phyloP scores from a whole-genome alignment of 2,329 filamentous ascomycete genomes.

The Epichloe festucae region DNA sequence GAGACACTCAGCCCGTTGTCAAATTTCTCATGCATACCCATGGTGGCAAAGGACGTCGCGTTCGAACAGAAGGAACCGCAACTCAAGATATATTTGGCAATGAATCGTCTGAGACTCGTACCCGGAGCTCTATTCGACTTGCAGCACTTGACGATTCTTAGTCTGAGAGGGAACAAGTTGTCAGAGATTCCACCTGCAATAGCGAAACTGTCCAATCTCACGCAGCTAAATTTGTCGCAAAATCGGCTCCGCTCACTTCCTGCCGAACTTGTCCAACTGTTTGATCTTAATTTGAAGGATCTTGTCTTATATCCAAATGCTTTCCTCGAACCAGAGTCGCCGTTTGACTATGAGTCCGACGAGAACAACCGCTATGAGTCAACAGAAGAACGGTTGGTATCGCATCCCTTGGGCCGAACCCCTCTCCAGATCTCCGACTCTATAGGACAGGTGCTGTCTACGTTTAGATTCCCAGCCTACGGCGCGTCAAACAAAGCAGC shows the following conservation, averaged over 20 bases:
- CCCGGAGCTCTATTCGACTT: constrained; percentile 50
- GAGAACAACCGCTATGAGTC: neutral
- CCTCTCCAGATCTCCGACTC: constrained; percentile 20
- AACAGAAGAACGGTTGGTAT: constrained; percentile 11
- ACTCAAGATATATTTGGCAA: constrained; percentile 48
- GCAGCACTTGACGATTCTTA: constrained; percentile 49
- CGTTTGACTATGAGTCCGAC: neutral
- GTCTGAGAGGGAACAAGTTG: constrained; percentile 50
- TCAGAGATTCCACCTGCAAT: constrained; percentile 48
- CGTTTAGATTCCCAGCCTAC: constrained; percentile 16
- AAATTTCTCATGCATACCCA: constrained; percentile 39
- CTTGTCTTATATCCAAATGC: constrained; percentile 52
- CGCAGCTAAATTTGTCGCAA: constrained; percentile 51
- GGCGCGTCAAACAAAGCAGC: constrained; percentile 11
- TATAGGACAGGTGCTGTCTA: constrained; percentile 16
- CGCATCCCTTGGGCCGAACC: constrained; percentile 16
- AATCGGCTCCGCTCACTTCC: constrained; percentile 50
- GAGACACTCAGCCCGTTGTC: constrained; percentile 43
- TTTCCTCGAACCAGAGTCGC: constrained; percentile 32
- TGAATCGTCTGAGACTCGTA: constrained; percentile 42
- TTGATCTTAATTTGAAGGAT: constrained; percentile 34
- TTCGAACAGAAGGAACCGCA: constrained; percentile 46
- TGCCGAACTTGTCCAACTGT: constrained; percentile 45
- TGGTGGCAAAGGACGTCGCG: constrained; percentile 41
- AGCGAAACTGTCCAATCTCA: constrained; percentile 42